phyloP scores from a whole-genome alignment of 306 rosid species.

The Inga oerstediana region DNA sequence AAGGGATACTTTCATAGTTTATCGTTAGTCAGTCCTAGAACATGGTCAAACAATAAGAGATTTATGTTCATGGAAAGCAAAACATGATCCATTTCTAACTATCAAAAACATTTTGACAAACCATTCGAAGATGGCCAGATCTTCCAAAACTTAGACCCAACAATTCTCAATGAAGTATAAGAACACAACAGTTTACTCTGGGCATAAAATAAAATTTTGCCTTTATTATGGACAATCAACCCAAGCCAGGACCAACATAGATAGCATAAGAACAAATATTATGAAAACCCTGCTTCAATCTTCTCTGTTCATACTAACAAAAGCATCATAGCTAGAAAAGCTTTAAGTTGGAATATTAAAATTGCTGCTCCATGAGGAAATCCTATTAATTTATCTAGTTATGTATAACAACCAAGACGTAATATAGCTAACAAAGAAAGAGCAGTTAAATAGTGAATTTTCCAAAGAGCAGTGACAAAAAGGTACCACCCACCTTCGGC shows the following conservation, averaged over 20 bases:
- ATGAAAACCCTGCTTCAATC: no score
- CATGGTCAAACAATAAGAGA: neutral
- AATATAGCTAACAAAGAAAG: neutral
- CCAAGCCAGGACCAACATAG: neutral
- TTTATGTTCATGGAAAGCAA: neutral
- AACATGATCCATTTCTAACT: neutral
- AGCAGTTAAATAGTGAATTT: neutral
- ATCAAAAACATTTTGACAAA: neutral
- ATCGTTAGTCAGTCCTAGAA: neutral
- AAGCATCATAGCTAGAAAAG: neutral
- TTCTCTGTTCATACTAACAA: neutral
- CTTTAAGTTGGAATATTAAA: neutral
- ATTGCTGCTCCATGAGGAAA: neutral
- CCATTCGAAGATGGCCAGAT: neutral
- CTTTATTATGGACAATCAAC: neutral
- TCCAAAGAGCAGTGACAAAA: neutral
- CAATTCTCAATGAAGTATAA: neutral
- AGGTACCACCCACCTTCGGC: slow-evolving; percentile 35
- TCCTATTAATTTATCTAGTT: neutral
- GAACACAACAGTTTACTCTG: neutral
- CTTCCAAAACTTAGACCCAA: neutral
- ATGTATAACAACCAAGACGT: neutral
- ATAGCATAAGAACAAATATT: neutral
- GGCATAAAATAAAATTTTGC: neutral
- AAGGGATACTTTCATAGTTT: neutral